Evolutionary conservation across 176 grass and related monocot species (phyloP).

Genomic region (Oryza brachyantha): DNA sequence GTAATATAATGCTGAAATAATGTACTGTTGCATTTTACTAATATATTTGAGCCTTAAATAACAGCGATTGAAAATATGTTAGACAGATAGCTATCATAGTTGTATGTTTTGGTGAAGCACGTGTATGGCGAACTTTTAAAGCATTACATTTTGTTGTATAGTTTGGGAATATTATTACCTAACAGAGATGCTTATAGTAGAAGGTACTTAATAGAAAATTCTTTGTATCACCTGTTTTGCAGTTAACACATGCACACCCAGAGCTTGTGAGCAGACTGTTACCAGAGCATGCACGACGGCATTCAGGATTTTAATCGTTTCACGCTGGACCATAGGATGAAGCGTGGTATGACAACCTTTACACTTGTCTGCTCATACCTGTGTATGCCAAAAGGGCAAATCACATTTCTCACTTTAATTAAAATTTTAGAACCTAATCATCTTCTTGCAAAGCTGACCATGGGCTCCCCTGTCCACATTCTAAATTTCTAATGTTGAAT

Average conservation of each 20-base stretch:
- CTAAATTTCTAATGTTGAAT: conserved; percentile 6
- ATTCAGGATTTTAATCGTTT: conserved; percentile 44
- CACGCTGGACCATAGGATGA: conserved; percentile 26
- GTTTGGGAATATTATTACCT: neutral
- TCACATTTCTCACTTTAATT: neutral
- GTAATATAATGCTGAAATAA: neutral
- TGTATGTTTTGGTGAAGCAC: neutral
- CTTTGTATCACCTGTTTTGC: conserved; percentile 21
- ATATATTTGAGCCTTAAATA: neutral
- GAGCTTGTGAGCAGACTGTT: conserved; percentile 65
- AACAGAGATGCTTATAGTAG: neutral
- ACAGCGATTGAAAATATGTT: neutral
- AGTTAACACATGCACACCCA: conserved; percentile 46
- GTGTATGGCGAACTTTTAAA: neutral
- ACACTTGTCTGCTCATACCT: neutral
- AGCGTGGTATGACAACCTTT: neutral
- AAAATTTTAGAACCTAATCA: conserved; percentile 51
- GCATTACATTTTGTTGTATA: neutral
- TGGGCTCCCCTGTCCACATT: neutral
- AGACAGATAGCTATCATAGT: neutral
- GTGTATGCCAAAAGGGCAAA: conserved; percentile 20
- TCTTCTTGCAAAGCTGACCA: conserved; percentile 23
- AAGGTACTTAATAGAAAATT: neutral
- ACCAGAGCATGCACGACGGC: conserved; percentile 55
- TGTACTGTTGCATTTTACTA: neutral